Evolutionary conservation across 768 basidiomycete genomes (phyloP), one percentile per base, ranked within the genome.

Genomic region (Kwoniella shandongensis): DNA sequence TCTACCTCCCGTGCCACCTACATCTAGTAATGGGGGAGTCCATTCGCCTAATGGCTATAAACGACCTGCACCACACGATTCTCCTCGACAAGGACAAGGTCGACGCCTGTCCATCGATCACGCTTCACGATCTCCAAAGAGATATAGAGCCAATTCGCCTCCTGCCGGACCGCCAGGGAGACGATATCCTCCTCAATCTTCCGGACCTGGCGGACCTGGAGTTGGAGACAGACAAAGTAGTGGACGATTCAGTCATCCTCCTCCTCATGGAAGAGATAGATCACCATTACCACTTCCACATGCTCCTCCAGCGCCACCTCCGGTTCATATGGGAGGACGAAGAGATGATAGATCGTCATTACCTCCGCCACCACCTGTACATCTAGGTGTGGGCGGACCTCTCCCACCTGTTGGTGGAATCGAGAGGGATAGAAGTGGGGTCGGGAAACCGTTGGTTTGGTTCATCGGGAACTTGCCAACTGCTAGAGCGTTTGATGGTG

Each of bases 381-480:
- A 78, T 7, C n/a, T n/a, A n/a, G n/a, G n/a, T n/a, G 27, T 41
- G 18, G 18, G 20, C 22, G 49, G 49, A n/a, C 48, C 48, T 7
- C 32, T 32, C 36, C 22, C 42, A 26, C 46, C 46, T 4, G 25
- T 39, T 15, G 47, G 32, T 46, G 44, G 30, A 36, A 25, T 53
- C 35, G 52, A 32, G 50, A 56, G 22, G 61, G 75, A 77, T 65
- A 56, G 67, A 18, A 63, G 62, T 7, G 76, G 76, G 1, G 49
- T 91, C 29, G 79, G 79, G 20, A 73, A 69, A 41, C 66, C 74
- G 0, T 65, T 94, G 15, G 82, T 83, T n/a, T 88, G 86, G 85
- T 94, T 97, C 76, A 79, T 96, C 30, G 85, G 86, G 25, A 84
- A 85, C 61, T 77, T 98, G 47, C 93, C 93, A 4, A 77, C 81